A percentile compares a stretch with the other conserved stretches of the same genome.
Evolutionary conservation across 2,329 filamentous ascomycete genomes (phyloP).

Genomic region (Phaeophleospora eucalypticola): DNA sequence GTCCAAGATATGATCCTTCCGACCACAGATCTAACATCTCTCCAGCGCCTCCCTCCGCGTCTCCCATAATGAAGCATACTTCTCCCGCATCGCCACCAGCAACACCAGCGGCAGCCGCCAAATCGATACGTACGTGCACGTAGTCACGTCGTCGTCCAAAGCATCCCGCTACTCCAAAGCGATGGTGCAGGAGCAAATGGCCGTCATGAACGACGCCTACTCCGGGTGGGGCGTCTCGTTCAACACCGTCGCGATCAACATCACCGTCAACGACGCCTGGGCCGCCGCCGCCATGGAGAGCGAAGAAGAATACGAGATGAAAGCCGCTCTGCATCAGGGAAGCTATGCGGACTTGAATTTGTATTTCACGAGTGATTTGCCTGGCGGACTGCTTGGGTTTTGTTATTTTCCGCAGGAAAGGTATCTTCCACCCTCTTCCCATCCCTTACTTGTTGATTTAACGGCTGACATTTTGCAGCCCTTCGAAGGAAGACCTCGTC

Average conservation of each 20-base stretch:
- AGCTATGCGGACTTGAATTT: conserved; percentile 52
- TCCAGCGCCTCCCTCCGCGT: conserved; percentile 10
- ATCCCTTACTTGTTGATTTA: too few relatives aligned
- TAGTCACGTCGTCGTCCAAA: conserved; percentile 35
- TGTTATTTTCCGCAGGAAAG: conserved; percentile 22
- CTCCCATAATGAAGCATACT: conserved; percentile 18
- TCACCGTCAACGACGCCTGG: conserved; percentile 51
- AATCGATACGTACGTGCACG: conserved; percentile 37
- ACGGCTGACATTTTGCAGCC: conserved; percentile 32
- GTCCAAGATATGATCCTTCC: too few relatives aligned
- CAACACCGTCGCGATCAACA: conserved; percentile 45
- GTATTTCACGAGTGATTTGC: conserved; percentile 54
- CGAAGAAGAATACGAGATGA: conserved; percentile 42
- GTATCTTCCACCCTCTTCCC: too few relatives aligned
- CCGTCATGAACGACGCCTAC: conserved; percentile 30
- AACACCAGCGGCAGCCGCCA: conserved; percentile 6
- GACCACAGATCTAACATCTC: too few relatives aligned
- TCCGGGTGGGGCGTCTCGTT: conserved; percentile 41
- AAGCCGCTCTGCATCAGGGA: conserved; percentile 48
- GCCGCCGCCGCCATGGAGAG: conserved; percentile 45
- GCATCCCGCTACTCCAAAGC: conserved; percentile 34
- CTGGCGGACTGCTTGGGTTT: conserved; percentile 24
- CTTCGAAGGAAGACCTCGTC: conserved; percentile 38
- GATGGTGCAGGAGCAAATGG: conserved; percentile 30
- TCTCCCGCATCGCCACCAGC: conserved; percentile 9